phyloP scores from a whole-genome alignment of 1,139 yeast genomes.

The Sugiyamaella castrensis region DNA sequence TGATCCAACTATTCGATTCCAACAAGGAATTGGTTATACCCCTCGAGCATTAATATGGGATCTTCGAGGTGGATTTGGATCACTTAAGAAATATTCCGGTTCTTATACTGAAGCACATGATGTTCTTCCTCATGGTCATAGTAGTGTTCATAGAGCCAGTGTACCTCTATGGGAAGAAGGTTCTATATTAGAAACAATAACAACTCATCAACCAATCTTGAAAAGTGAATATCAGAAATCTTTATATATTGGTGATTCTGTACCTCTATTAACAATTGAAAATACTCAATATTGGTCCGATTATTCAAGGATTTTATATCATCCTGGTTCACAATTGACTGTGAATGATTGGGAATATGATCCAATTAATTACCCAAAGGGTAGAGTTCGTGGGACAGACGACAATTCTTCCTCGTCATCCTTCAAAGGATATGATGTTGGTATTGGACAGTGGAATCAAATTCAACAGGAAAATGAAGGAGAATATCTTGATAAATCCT shows the following conservation, averaged over 20 bases:
- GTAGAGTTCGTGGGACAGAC: conserved; percentile 41
- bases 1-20: conserved; percentile 48
- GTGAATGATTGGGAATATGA: conserved; percentile 57
- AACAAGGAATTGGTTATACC: conserved; percentile 56
- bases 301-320: conserved; percentile 63
- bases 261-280: conserved; percentile 36
- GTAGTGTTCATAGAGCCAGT: not conserved
- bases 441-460: conserved; percentile 47
- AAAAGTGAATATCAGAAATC: conserved; percentile 61
- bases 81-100: conserved; percentile 29
- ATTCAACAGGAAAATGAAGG: conserved; percentile 33
- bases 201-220: conserved; percentile 32
- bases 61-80: conserved; percentile 43
- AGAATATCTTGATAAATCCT: conserved; percentile 56
- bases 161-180: conserved; percentile 10
- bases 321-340: conserved; percentile 56
- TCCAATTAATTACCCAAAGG: conserved; percentile 40
- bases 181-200: not conserved
- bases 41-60: conserved; percentile 85
- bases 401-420: conserved; percentile 29
- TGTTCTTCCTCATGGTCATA: not conserved
- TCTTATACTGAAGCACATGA: conserved; percentile 23
- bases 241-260: conserved; percentile 48
- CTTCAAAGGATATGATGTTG: conserved; percentile 47
- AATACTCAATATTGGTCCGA: conserved; percentile 78